Base-by-base conservation (phyloP, 495 filamentous ascomycete genomes). In the Parathielavia appendiculata region DNA sequence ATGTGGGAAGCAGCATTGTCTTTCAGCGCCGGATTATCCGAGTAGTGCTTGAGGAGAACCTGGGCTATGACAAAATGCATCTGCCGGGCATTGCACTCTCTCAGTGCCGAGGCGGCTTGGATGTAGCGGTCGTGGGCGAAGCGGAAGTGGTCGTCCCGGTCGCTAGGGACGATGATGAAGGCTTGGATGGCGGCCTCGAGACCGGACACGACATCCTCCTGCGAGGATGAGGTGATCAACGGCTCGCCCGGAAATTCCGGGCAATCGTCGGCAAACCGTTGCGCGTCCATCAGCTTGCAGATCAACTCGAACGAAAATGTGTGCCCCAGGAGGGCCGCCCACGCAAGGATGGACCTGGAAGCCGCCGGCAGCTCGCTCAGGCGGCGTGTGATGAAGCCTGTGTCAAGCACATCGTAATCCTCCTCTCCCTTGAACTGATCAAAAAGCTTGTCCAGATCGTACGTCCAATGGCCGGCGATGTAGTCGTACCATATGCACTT, bases 61-160 rank as follows among this genome's bases (percentile, higher is more conserved):
- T 89, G 84, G 0, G 89, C 88, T 56, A 95, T 87, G 43, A 89
- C 80, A 59, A 89, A 95, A 71, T 96, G 90, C 91, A 95, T 95
- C 65, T 85, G 86, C 51, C 82, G 73, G 22, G 81, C 75, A 56
- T 88, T 82, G 59, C 82, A 85, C 72, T 91, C 86, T 40, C 79
- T 83, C 53, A 95, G 74, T 3, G 73, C 71, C n/a, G 81, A 76
- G 12, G 89, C 85, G 26, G 89, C 90, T 69, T 86, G 83, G 35
- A 89, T 76, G 66, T 92, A 90, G 41, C 90, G 81, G 69, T 96
- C 91, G 69, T 96, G 90, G 35, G 82, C 82, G 65, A 95, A 95
- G 32, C 85, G 85, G 66, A 78, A 80, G 50, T 75, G 69, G 70
- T 96, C 91, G 65, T 95, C 91, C 5, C 86, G 84, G 56, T 88